phyloP scores from a whole-genome alignment of 805 yeast species.

The Candida quercuum region DNA sequence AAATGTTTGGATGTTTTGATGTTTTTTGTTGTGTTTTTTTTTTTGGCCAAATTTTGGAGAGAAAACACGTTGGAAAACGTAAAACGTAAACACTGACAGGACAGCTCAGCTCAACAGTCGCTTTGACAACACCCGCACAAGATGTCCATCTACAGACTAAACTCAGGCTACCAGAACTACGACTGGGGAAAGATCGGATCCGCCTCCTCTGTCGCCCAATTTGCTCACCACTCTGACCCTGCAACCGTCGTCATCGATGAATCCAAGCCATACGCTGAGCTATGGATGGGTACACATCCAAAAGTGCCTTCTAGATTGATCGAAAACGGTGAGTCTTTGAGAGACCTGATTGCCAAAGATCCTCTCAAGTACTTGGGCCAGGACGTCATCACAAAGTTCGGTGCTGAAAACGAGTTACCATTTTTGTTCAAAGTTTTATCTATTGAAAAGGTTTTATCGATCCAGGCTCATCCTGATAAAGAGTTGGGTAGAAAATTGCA shows the following conservation, averaged over 20 bases:
- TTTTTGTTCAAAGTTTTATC: slow-evolving; percentile 92
- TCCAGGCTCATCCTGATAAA: slow-evolving; percentile 98
- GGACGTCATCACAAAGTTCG: slow-evolving; percentile 57
- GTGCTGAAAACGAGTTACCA: slow-evolving; percentile 69
- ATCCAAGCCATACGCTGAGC: slow-evolving; percentile 86
- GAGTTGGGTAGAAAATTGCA: slow-evolving; percentile 71
- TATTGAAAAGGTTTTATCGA: slow-evolving; percentile 85
- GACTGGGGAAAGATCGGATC: slow-evolving; percentile 89
- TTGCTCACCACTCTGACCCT: slow-evolving; percentile 68
- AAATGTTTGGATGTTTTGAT: too few species aligned
- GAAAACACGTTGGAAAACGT: background rate
- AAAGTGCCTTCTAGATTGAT: slow-evolving; percentile 70
- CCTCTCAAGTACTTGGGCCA: slow-evolving; percentile 59
- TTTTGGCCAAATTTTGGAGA: too few species aligned
- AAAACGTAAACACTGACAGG: background rate
- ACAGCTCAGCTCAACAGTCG: background rate
- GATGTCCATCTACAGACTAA: slow-evolving; percentile 7
- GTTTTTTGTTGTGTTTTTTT: too few species aligned
- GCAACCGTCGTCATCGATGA: slow-evolving; percentile 53
- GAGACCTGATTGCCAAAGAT: slow-evolving; percentile 56
- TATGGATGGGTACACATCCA: slow-evolving; percentile 99
- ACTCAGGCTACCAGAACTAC: slow-evolving; percentile 65
- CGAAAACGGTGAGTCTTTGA: slow-evolving; percentile 50
- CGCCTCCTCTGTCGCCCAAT: slow-evolving; percentile 83
- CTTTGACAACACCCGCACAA: background rate